Evolutionary conservation across 148 eudicot genomes (phyloP).

Genomic region (Nyssa sinensis): DNA sequence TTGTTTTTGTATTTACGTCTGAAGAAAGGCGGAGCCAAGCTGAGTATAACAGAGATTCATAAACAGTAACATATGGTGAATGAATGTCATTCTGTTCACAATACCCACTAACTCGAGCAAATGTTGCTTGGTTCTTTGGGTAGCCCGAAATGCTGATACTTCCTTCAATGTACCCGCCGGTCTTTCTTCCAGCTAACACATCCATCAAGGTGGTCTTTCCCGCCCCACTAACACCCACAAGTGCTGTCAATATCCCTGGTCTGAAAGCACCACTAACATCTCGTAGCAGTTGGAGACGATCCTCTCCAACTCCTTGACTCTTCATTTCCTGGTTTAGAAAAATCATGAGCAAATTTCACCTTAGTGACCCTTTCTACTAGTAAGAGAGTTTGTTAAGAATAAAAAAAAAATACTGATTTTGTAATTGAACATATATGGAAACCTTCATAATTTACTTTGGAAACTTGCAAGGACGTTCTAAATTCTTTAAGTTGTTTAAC

Average conservation of each 20-base stretch:
- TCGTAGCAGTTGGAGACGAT: conserved; percentile 55
- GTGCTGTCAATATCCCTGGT: conserved; percentile 74
- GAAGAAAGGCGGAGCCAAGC: conserved; percentile 80
- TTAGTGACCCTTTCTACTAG: too few species aligned
- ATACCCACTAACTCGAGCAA: conserved; percentile 67
- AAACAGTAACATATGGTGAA: conserved; percentile 66
- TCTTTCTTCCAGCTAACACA: conserved; percentile 71
- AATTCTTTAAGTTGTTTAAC: too few species aligned
- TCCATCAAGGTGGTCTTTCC: conserved; percentile 81
- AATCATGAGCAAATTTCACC: too few species aligned
- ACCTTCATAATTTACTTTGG: too few species aligned
- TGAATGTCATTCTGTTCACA: conserved; percentile 77
- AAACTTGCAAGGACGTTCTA: too few species aligned
- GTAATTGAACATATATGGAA: too few species aligned
- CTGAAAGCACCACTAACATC: conserved; percentile 73
- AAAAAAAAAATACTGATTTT: too few species aligned
- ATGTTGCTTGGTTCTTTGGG: conserved; percentile 66
- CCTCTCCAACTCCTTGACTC: conserved; percentile 51
- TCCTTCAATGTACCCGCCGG: conserved; percentile 70
- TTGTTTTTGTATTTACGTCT: conserved; percentile 41
- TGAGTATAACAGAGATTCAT: conserved; percentile 67
- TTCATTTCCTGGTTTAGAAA: conserved; percentile 61
- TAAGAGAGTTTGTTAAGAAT: too few species aligned
- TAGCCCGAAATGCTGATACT: conserved; percentile 54
- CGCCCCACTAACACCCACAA: conserved; percentile 80